Percentiles rank a stretch among this genome's conserved stretches.
These are phyloP conservation scores for Colletotrichum lindemuthianum DNA, from an alignment of 2,329 filamentous ascomycete genomes.

Conservation along the genomic window DNA sequence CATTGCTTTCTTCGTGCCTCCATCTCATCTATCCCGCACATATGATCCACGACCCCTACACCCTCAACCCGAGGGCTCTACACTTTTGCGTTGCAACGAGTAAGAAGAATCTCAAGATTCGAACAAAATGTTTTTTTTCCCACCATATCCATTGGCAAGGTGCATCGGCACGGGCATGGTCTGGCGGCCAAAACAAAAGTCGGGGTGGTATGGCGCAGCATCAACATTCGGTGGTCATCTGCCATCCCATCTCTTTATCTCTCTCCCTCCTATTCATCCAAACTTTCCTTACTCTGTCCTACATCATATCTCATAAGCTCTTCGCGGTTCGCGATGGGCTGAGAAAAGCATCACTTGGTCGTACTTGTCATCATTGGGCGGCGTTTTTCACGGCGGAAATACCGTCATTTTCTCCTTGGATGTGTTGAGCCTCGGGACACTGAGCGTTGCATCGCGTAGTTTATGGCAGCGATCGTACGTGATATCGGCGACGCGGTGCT, in stretches of 20 bases:
- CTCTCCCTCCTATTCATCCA: background rate
- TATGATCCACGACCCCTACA: slow-evolving; percentile 15
- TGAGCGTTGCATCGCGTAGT: slow-evolving; percentile 17
- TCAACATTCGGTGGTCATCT: slow-evolving; percentile 20
- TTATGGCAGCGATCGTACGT: slow-evolving; percentile 2
- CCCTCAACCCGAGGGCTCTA: slow-evolving; percentile 19
- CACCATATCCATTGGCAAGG: slow-evolving; percentile 12
- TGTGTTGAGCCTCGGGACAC: background rate
- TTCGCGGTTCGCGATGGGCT: background rate
- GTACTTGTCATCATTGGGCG: slow-evolving; percentile 32
- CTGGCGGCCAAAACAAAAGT: slow-evolving; percentile 30
- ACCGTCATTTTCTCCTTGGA: slow-evolving; percentile 1
- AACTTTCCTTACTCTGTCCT: slow-evolving; percentile 1
- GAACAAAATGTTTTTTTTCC: slow-evolving; percentile 14
- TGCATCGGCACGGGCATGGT: slow-evolving; percentile 1
- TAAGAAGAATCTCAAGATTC: slow-evolving; percentile 33
- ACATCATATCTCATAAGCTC: background rate
- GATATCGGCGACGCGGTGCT: background rate
- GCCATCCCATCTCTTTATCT: background rate
- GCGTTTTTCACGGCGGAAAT: slow-evolving; percentile 17
- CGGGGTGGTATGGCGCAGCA: slow-evolving; percentile 26
- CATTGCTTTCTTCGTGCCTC: background rate
- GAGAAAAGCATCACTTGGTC: slow-evolving; percentile 14
- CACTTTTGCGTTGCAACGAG: slow-evolving; percentile 27
- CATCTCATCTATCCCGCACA: slow-evolving; percentile 21